A percentile compares a stretch with the other conserved stretches of the same genome.
phyloP scores from a whole-genome alignment of 164 flowering plant genomes.

The Aristolochia fimbriata region DNA sequence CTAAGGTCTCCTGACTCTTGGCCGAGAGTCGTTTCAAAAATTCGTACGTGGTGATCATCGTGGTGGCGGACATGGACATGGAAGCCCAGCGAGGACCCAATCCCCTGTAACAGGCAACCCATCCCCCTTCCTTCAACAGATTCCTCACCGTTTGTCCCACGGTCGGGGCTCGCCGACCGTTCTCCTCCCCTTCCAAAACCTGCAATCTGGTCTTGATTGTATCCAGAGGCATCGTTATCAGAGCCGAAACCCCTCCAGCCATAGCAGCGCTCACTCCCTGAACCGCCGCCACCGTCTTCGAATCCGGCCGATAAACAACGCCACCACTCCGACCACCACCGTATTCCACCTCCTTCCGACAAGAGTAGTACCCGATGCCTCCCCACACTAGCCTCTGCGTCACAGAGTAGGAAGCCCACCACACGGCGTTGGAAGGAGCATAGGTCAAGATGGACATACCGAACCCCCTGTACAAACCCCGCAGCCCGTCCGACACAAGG shows the following conservation, averaged over 20 bases:
- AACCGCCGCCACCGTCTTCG: conserved; percentile 46
- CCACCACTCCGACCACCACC: conserved; percentile 1
- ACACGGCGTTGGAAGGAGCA: conserved; percentile 85
- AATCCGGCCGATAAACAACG: conserved; percentile 31
- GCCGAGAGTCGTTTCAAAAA: conserved; percentile 61
- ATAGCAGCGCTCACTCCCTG: conserved; percentile 74
- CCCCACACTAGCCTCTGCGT: conserved; percentile 54
- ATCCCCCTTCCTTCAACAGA: conserved; percentile 66
- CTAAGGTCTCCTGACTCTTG: conserved; percentile 37
- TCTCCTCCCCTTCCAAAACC: conserved; percentile 63
- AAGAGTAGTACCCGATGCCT: conserved; percentile 21
- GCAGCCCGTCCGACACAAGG: conserved; percentile 34
- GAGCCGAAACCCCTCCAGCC: conserved; percentile 81
- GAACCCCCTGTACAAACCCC: conserved; percentile 77
- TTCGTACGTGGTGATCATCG: conserved; percentile 88
- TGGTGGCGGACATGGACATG: conserved; percentile 72
- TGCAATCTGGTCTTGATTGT: conserved; percentile 83
- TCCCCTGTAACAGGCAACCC: conserved; percentile 71
- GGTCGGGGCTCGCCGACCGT: conserved; percentile 30
- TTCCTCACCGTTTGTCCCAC: conserved; percentile 40
- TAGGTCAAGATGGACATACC: conserved; percentile 77
- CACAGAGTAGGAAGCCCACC: conserved; percentile 88
- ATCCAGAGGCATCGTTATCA: conserved; percentile 85
- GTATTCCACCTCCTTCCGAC: conserved; percentile 20
- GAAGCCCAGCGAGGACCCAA: conserved; percentile 82